A percentile compares a stretch with the other conserved stretches of the same genome.
phyloP scores from a whole-genome alignment of 306 rosid genomes.

The Sechiopsis laciniata region DNA sequence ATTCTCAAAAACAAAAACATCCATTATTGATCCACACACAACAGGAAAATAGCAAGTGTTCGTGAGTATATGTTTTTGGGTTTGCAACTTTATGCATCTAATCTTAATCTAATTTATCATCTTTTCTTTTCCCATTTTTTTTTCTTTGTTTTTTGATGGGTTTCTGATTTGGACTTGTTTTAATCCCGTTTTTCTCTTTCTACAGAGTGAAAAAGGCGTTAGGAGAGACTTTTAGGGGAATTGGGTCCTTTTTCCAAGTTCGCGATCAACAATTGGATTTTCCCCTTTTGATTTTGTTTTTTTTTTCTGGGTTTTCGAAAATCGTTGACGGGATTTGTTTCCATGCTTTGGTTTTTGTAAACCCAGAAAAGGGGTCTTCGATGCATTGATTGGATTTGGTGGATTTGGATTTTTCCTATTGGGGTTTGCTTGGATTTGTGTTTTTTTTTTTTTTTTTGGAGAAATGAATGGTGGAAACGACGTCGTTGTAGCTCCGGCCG shows the following conservation, averaged over 20 bases:
- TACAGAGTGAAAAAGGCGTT: constrained; percentile 33
- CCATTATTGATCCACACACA: background rate
- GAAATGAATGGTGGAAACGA: constrained; percentile 92
- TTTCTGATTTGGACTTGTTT: constrained; percentile 13
- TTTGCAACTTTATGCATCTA: background rate
- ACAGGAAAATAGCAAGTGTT: background rate
- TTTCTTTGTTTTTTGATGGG: constrained; percentile 2
- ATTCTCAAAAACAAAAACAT: background rate
- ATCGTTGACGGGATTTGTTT: constrained; percentile 47
- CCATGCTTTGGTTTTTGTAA: constrained; percentile 58
- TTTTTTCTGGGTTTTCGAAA: constrained; percentile 22
- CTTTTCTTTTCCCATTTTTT: background rate
- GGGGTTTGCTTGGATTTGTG: constrained; percentile 43
- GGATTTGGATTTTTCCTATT: constrained; percentile 36
- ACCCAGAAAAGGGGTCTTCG: constrained; percentile 62
- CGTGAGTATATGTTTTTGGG: background rate
- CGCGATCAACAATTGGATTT: constrained; percentile 39
- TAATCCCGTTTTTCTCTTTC: constrained; percentile 48
- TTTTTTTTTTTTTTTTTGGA: constrained; percentile 20
- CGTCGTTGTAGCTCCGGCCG: constrained; percentile 81
- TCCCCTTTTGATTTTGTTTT: background rate
- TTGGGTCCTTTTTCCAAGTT: constrained; percentile 34
- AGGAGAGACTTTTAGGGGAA: constrained; percentile 9
- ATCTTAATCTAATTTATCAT: background rate
- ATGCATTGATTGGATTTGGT: constrained; percentile 47